phyloP scores from a whole-genome alignment of 495 filamentous ascomycete genomes.

The Penicillium dipodomyicola region DNA sequence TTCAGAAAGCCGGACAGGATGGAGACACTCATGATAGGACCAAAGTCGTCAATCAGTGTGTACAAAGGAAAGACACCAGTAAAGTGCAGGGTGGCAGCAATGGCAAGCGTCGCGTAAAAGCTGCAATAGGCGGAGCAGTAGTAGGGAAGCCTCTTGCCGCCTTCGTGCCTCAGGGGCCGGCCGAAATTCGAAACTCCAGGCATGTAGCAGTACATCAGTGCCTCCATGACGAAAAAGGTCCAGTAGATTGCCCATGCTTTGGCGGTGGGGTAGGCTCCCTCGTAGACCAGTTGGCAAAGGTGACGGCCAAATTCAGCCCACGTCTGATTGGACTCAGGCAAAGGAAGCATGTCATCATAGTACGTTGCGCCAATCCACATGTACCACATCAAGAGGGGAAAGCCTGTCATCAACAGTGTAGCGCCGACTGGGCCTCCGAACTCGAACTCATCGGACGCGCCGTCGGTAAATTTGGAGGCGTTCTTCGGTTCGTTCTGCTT shows the following conservation, averaged over 20 bases:
- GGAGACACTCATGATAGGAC: conserved; percentile 78
- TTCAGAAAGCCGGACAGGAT: conserved; percentile 82
- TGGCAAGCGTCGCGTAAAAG: conserved; percentile 75
- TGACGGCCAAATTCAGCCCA: conserved; percentile 62
- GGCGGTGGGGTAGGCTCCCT: conserved; percentile 69
- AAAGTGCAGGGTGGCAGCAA: conserved; percentile 65
- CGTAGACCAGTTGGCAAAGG: conserved; percentile 63
- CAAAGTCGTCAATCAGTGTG: conserved; percentile 86
- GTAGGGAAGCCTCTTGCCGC: conserved; percentile 76
- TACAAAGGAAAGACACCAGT: conserved; percentile 78
- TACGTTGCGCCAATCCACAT: conserved; percentile 94
- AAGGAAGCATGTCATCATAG: conserved; percentile 77
- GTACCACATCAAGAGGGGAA: conserved; percentile 92
- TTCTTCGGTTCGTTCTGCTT: background rate
- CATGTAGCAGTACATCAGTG: conserved; percentile 67
- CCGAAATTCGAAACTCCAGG: conserved; percentile 78
- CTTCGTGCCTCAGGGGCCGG: conserved; percentile 74
- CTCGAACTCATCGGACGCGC: conserved; percentile 55
- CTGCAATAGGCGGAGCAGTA: conserved; percentile 81
- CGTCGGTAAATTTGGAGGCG: background rate
- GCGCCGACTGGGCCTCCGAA: conserved; percentile 82
- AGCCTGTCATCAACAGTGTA: conserved; percentile 75
- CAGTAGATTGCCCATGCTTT: conserved; percentile 87
- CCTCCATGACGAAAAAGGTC: conserved; percentile 75
- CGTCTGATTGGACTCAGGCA: conserved; percentile 57